These are phyloP conservation scores for Neltuma alba DNA, from an alignment of 306 rosid species.

Conservation along the genomic window DNA sequence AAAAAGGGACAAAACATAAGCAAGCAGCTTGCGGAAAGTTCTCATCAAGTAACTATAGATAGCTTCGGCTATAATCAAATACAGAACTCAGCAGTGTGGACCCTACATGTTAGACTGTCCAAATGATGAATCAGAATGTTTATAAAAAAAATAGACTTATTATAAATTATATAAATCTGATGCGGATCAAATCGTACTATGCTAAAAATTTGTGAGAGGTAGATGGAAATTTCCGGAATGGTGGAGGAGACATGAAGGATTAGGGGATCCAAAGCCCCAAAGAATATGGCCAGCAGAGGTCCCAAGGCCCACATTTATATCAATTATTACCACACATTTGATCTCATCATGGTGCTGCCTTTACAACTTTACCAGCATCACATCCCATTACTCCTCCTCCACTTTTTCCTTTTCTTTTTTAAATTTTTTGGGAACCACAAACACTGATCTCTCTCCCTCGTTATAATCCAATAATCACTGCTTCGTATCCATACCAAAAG, in stretches of 20 bases:
- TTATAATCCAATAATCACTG: background rate
- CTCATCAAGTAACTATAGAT: no score
- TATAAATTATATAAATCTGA: no score
- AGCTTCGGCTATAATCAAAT: no score
- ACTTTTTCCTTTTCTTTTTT: background rate
- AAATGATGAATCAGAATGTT: no score
- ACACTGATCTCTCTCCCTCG: background rate
- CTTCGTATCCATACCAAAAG: background rate
- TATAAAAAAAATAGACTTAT: no score
- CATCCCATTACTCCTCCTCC: background rate
- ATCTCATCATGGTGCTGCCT: no score
- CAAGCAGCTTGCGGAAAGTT: no score
- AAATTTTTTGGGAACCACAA: background rate
- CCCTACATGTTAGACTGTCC: no score
- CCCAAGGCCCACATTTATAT: background rate
- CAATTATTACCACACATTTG: background rate
- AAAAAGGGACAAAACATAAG: no score
- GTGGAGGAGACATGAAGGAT: background rate
- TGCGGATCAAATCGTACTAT: background rate
- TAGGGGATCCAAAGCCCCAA: conserved; percentile 3
- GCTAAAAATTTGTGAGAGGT: background rate
- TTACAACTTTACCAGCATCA: background rate
- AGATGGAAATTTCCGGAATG: background rate
- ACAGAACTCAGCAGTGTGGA: no score
- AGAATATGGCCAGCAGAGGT: background rate